Evolutionary conservation across 495 filamentous ascomycete species (phyloP).

Genomic region (Viridothelium virens): DNA sequence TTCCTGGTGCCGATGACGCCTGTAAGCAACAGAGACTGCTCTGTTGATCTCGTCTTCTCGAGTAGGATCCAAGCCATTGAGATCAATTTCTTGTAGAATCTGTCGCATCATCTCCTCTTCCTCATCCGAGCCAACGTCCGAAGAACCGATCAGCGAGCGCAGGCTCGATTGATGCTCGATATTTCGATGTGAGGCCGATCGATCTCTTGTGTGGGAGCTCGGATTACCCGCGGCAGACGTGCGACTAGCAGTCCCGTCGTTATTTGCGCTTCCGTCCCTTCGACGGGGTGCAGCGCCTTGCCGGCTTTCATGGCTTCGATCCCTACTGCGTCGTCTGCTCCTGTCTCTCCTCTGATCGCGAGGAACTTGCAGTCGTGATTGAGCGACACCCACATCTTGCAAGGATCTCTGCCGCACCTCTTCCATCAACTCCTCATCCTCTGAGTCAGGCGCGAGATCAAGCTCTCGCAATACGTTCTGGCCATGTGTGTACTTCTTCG

Average conservation of each 20-base stretch:
- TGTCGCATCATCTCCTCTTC: conserved; percentile 83
- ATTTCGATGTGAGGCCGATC: conserved; percentile 36
- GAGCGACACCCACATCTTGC: conserved; percentile 50
- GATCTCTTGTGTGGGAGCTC: neutral
- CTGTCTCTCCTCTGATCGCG: conserved; percentile 28
- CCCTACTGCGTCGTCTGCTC: conserved; percentile 40
- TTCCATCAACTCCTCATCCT: conserved; percentile 61
- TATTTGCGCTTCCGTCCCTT: conserved; percentile 21
- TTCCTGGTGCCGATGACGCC: conserved; percentile 54
- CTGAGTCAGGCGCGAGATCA: conserved; percentile 45
- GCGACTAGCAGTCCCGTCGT: conserved; percentile 22
- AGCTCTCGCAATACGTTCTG: conserved; percentile 63
- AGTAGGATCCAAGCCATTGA: conserved; percentile 65
- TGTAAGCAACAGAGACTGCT: conserved; percentile 78
- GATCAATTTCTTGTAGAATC: conserved; percentile 80
- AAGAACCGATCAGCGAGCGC: conserved; percentile 68
- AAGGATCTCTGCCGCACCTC: conserved; percentile 66
- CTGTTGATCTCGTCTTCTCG: conserved; percentile 81
- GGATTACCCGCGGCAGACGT: neutral
- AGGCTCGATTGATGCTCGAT: conserved; percentile 82
- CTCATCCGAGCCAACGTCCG: conserved; percentile 67
- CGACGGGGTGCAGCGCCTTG: neutral
- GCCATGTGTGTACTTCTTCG: conserved; percentile 62
- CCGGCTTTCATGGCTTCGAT: conserved; percentile 24
- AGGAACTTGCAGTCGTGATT: conserved; percentile 32